Evolutionary conservation across 1,284 basidiomycete genomes (phyloP).

Genomic region (Cutaneotrichosporon cutaneum): DNA sequence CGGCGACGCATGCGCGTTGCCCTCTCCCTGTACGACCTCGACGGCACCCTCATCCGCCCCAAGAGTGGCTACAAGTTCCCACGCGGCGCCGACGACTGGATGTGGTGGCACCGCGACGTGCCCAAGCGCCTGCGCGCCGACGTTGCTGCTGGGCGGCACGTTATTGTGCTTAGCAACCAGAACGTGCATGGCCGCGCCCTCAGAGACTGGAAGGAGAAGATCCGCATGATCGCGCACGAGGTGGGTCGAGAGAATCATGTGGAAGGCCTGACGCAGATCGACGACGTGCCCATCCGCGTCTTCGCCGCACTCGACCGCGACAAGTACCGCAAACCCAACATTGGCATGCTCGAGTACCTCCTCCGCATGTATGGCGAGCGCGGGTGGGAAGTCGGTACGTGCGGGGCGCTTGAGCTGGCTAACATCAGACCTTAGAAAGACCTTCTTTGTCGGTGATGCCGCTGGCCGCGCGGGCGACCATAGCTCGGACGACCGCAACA

Average conservation of each 20-base stretch:
- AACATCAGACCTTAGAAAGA: constrained; percentile 61
- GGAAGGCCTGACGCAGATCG: constrained; percentile 8
- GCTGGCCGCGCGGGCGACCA: constrained; percentile 53
- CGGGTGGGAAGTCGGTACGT: constrained; percentile 65
- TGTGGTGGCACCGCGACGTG: constrained; percentile 72
- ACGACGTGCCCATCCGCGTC: constrained; percentile 68
- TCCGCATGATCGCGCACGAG: constrained; percentile 65
- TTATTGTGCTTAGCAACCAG: constrained; percentile 84
- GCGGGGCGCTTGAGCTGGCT: neutral
- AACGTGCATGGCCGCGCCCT: constrained; percentile 54
- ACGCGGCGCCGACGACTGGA: constrained; percentile 60
- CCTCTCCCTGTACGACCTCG: constrained; percentile 80
- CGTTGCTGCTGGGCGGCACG: constrained; percentile 65
- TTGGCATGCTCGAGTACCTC: constrained; percentile 79
- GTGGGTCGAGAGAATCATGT: constrained; percentile 54
- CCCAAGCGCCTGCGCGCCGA: constrained; percentile 64
- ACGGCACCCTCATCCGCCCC: constrained; percentile 78
- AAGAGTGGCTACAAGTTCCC: constrained; percentile 57
- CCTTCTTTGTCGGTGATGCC: constrained; percentile 86
- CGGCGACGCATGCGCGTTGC: constrained; percentile 46
- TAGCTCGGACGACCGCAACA: constrained; percentile 67
- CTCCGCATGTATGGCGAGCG: constrained; percentile 62
- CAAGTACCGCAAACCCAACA: constrained; percentile 78
- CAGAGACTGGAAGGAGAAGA: constrained; percentile 71
- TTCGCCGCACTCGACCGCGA: constrained; percentile 68